phyloP scores from a whole-genome alignment of 176 grass and related monocot species.

The Olyra latifolia region DNA sequence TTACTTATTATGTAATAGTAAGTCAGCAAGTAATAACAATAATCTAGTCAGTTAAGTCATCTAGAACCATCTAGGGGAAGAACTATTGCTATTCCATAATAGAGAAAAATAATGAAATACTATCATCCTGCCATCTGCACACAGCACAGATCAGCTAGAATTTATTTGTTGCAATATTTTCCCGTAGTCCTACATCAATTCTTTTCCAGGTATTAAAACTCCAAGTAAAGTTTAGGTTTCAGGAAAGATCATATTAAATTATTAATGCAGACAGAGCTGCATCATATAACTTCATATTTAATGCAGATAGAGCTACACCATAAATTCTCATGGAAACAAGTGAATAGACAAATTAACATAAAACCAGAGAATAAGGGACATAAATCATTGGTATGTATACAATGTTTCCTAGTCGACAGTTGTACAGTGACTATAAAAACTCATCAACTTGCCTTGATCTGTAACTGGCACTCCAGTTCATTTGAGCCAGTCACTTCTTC shows the following conservation, averaged over 20 bases:
- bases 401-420: no score
- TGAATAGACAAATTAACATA: background rate
- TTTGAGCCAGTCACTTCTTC: constrained; percentile 77
- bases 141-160: background rate
- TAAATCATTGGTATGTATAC: background rate
- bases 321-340: background rate
- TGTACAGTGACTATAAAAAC: background rate
- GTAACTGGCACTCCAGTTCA: constrained; percentile 68
- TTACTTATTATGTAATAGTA: background rate
- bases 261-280: background rate
- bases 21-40: background rate
- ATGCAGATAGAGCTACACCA: background rate
- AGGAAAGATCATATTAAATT: background rate
- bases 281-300: background rate
- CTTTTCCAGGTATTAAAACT: background rate
- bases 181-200: background rate
- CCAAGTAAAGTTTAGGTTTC: constrained; percentile 4
- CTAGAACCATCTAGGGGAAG: constrained; percentile 4
- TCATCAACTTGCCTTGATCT: constrained; percentile 59
- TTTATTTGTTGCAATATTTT: constrained; percentile 17
- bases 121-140: constrained; percentile 16
- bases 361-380: background rate
- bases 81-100: background rate
- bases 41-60: background rate
- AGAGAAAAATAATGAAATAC: constrained; percentile 19